Conservation (phyloP, 768 basidiomycete species). For the Leccinum uliginosum region DNA sequence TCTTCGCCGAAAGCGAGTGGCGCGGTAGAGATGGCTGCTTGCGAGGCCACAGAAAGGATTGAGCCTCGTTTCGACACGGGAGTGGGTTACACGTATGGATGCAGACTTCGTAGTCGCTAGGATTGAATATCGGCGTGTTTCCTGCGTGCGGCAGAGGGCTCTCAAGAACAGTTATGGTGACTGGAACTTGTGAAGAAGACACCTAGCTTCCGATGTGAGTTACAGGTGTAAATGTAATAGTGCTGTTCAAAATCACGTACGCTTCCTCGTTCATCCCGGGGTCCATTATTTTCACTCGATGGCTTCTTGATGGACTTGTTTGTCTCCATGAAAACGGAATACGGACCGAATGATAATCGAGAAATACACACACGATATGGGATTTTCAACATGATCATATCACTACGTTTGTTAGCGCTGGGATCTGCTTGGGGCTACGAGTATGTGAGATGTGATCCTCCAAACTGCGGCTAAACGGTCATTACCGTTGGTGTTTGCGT, state of each 20-base stretch:
- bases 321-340: not conserved
- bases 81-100: slow-evolving; percentile 23
- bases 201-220: not conserved
- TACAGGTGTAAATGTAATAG: not conserved
- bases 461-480: not conserved
- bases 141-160: slow-evolving; percentile 4
- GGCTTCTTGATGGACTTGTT: slow-evolving; percentile 11
- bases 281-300: not conserved
- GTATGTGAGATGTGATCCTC: slow-evolving; percentile 4
- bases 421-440: slow-evolving; percentile 8
- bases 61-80: slow-evolving; percentile 26
- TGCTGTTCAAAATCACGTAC: slow-evolving; percentile 12
- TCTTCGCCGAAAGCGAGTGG: slow-evolving; percentile 23
- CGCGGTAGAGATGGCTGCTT: slow-evolving; percentile 20
- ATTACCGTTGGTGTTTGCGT: slow-evolving; percentile 12
- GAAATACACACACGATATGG: slow-evolving; percentile 17
- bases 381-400: slow-evolving; percentile 21
- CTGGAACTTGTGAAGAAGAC: not conserved
- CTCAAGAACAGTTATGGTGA: not conserved
- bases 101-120: slow-evolving; percentile 21
- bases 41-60: slow-evolving; percentile 24
- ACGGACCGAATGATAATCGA: not conserved
- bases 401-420: slow-evolving; percentile 13
- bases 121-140: not conserved
- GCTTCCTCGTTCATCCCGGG: slow-evolving; percentile 4